phyloP scores from a whole-genome alignment of 495 filamentous ascomycete species.

The Trichoderma erinaceum region DNA sequence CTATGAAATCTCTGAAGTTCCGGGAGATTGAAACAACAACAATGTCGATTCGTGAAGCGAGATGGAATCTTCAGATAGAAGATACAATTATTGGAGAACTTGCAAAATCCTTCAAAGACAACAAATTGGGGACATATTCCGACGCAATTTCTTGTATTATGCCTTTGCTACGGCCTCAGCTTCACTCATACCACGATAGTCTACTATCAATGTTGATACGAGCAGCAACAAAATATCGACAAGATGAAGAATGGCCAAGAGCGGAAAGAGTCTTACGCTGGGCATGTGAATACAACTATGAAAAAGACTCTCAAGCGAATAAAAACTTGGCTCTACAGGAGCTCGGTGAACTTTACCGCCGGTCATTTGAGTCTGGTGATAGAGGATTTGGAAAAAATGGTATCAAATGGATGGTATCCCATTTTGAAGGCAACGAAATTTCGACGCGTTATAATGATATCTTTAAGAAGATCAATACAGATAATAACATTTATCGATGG shows the following conservation, averaged over 20 bases:
- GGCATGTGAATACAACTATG: neutral
- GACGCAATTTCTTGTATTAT: neutral
- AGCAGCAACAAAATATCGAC: neutral
- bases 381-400: neutral
- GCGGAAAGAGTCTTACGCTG: neutral
- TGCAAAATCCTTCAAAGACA: neutral
- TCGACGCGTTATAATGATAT: no score
- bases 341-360: neutral
- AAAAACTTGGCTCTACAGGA: neutral
- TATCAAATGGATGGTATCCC: neutral
- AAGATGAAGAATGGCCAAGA: neutral
- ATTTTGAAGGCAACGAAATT: no score
- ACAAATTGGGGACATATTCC: neutral
- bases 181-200: neutral
- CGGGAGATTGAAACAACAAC: neutral
- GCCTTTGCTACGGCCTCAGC: neutral
- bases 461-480: no score
- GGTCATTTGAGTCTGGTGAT: neutral
- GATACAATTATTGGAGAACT: neutral
- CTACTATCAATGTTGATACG: neutral
- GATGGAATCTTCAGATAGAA: neutral
- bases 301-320: neutral
- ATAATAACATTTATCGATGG: no score
- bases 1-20: neutral
- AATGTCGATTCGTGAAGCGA: neutral